phyloP scores from a whole-genome alignment of 306 rosid genomes.

The Lupinus albus region DNA sequence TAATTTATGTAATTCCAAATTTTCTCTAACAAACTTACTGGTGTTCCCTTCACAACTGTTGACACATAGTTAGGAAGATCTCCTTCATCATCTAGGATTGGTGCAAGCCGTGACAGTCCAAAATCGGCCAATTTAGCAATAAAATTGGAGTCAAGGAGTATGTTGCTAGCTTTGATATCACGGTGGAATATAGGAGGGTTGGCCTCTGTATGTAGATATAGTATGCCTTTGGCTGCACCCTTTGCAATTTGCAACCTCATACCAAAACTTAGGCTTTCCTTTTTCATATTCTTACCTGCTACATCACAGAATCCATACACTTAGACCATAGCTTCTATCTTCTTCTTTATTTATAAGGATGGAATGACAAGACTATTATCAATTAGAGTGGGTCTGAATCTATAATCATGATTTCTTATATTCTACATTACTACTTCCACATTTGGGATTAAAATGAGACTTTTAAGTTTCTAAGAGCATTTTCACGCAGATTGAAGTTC shows the following conservation, averaged over 20 bases:
- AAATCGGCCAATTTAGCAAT: conserved; percentile 90
- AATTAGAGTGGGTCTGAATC: conserved; percentile 8
- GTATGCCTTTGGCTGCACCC: conserved; percentile 86
- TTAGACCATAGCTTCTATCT: conserved; percentile 15
- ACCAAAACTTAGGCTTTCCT: conserved; percentile 51
- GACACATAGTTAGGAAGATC: conserved; percentile 64
- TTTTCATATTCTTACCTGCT: conserved; percentile 57
- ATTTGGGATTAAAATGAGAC: neutral
- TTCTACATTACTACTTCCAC: conserved; percentile 4
- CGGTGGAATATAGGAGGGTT: conserved; percentile 95
- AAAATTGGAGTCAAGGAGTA: conserved; percentile 71
- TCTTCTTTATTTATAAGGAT: neutral
- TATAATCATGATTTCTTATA: neutral
- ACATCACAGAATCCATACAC: conserved; percentile 35
- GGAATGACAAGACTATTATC: neutral
- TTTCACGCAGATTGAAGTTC: conserved; percentile 9
- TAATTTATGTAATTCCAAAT: neutral
- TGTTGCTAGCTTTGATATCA: conserved; percentile 88
- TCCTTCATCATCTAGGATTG: conserved; percentile 66
- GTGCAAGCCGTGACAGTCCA: conserved; percentile 89
- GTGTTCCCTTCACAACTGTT: conserved; percentile 92
- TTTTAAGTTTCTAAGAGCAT: neutral
- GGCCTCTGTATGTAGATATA: conserved; percentile 88
- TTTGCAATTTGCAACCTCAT: conserved; percentile 70
- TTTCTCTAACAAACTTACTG: conserved; percentile 58